These are phyloP conservation scores for Anaeromyces robustus DNA, from an alignment of 192 early-diverging fungal genomes.

Conservation along the genomic window DNA sequence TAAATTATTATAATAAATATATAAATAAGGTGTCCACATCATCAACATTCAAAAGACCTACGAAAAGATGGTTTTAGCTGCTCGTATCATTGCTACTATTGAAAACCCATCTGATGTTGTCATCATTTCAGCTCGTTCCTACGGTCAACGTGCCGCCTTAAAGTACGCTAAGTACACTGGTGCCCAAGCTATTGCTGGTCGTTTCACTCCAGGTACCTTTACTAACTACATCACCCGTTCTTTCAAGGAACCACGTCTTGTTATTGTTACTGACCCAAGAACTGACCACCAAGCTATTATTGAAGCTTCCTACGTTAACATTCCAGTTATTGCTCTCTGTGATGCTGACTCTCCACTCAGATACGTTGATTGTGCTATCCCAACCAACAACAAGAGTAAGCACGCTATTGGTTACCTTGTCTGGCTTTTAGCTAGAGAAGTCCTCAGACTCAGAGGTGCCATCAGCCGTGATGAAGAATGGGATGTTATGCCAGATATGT, in stretches of 20 bases:
- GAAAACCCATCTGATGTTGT: conserved; percentile 97
- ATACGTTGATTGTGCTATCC: conserved; percentile 96
- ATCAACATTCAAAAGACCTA: conserved; percentile 99
- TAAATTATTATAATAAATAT: background rate
- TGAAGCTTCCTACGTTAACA: conserved; percentile 99
- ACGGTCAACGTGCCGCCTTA: conserved; percentile 95
- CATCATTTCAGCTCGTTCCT: conserved; percentile 92
- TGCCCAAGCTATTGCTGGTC: conserved; percentile 96
- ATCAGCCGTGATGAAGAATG: conserved; percentile 71
- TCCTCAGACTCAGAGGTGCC: conserved; percentile 91
- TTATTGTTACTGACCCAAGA: conserved; percentile 94
- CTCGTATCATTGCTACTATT: conserved; percentile 94
- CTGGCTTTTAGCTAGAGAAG: conserved; percentile 97
- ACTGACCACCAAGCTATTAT: conserved; percentile 96
- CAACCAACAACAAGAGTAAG: conserved; percentile 99
- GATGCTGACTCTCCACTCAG: conserved; percentile 92
- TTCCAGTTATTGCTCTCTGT: conserved; percentile 97
- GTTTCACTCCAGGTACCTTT: conserved; percentile 99
- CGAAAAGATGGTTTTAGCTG: conserved; percentile 98
- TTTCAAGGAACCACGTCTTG: conserved; percentile 98
- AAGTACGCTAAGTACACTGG: conserved; percentile 99
- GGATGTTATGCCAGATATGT: conserved; percentile 99
- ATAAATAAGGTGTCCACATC: conserved; percentile 92
- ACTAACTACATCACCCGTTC: conserved; percentile 99
- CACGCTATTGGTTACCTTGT: conserved; percentile 95